Conservation (phyloP, 345 rosid genomes). For the Kernera saxatilis region DNA sequence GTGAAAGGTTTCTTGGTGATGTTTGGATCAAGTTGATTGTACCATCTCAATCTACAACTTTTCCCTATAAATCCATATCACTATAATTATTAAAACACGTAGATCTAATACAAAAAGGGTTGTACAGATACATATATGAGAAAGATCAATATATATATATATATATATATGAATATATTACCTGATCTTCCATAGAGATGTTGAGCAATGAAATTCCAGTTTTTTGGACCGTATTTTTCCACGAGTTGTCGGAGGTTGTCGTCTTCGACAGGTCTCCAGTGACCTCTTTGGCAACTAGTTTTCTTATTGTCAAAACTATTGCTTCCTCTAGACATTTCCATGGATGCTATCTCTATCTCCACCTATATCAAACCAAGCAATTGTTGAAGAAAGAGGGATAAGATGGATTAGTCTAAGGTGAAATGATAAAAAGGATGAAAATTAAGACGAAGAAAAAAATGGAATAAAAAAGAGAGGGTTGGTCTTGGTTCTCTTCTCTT, state of each 20-base stretch:
- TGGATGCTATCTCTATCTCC: slow-evolving; percentile 27
- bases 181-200: slow-evolving; percentile 63
- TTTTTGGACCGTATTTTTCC: slow-evolving; percentile 48
- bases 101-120: not conserved
- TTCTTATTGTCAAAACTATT: slow-evolving; percentile 29
- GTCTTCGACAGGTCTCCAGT: slow-evolving; percentile 63
- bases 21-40: slow-evolving; percentile 65
- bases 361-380: slow-evolving; percentile 12
- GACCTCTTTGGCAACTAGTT: slow-evolving; percentile 50
- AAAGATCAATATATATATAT: not conserved
- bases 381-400: slow-evolving; percentile 24
- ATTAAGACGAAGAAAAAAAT: slow-evolving; percentile 4
- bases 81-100: not conserved
- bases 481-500: slow-evolving; percentile 23
- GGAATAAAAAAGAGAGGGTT: slow-evolving; percentile 29
- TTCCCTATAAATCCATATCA: slow-evolving; percentile 37
- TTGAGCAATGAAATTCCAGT: slow-evolving; percentile 62
- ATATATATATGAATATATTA: slow-evolving; percentile 11
- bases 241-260: slow-evolving; percentile 52
- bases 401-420: slow-evolving; percentile 24
- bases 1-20: slow-evolving; percentile 60
- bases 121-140: not conserved
- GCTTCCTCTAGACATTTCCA: slow-evolving; percentile 36
- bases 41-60: slow-evolving; percentile 78
- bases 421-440: slow-evolving; percentile 27